Evolutionary conservation across 192 early-diverging fungal genomes (phyloP).

Genomic region (Anaeromyces robustus): DNA sequence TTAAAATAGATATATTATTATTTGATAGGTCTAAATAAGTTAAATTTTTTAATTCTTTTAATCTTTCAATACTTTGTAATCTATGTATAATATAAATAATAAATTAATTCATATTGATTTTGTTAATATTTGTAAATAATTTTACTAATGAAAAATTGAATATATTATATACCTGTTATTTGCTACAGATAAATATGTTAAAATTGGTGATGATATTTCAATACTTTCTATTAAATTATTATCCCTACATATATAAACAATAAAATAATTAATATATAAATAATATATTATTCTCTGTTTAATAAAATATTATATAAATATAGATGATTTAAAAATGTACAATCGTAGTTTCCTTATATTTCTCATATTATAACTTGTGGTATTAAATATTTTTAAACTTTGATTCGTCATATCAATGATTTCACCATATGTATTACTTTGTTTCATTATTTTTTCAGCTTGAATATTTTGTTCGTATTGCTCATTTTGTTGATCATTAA

Average conservation of each 20-base stretch:
- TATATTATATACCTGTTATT: background rate
- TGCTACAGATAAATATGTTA: background rate
- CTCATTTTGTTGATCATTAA: too few relatives aligned
- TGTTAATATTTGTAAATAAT: too few relatives aligned
- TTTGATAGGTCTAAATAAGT: background rate
- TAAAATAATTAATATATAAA: too few relatives aligned
- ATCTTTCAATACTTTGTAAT: background rate
- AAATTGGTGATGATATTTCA: background rate
- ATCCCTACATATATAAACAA: background rate
- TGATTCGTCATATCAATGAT: background rate
- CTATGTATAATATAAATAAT: background rate
- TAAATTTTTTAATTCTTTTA: background rate
- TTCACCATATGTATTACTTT: background rate
- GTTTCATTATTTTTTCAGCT: too few relatives aligned
- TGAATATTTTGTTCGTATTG: too few relatives aligned
- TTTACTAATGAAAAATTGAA: background rate
- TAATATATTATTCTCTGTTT: too few relatives aligned
- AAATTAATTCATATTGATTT: too few relatives aligned
- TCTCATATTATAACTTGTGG: background rate
- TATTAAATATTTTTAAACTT: background rate
- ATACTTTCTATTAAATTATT: background rate
- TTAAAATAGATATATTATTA: background rate
- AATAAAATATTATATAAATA: background rate
- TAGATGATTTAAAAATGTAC: background rate
- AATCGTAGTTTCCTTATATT: background rate